Evolutionary conservation across 192 early-diverging fungal species (phyloP), one percentile per base, ranked within the genome.

Genomic region (Thoreauomyces humboldtii): DNA sequence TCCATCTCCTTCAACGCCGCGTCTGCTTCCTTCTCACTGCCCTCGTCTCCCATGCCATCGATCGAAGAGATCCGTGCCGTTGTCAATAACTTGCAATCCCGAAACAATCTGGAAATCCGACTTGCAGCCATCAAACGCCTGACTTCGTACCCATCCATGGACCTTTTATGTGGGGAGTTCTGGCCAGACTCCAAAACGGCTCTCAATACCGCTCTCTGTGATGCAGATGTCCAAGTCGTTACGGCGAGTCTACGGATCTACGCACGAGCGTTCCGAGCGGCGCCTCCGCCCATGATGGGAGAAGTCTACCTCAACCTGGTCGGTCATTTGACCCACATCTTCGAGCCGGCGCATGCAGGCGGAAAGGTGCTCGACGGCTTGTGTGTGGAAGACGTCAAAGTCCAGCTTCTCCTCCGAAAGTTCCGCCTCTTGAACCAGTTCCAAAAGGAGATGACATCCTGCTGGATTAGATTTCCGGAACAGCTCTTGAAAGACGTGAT

Each of bases 361-460:
- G 36, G 55, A 19, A 81, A 73, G 46, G 28, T 75, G 11, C 46
- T 32, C 7, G 64, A 69, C 33, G 72, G 70, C 5, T 28, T 82
- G 2, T 45, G 67, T 38, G 44, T 67, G 4, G 36, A 50, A 24
- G 80, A 82, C 27, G 45, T 53, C 33, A 33, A 51, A 2, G 62
- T 68, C 3, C 69, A 80, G 43, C 37, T 75, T 19, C 29, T 74
- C 7, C 47, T 80, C 6, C 63, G 59, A 48, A 79, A 79, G 53
- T 81, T 83, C 45, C 75, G 81, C 15, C 72, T 83, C 2, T 60
- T 83, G 17, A 67, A 77, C 22, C 81, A 83, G 62, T 83, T 83
- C 46, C 62, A 73, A 61, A 41, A 59, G 22, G 77, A 83, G 35
- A 34, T 83, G 7, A 79, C 81, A 31, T 78, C 75, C 2, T 73